phyloP scores from a whole-genome alignment of 495 filamentous ascomycete genomes.

The Friedmanniomyces endolithicus region DNA sequence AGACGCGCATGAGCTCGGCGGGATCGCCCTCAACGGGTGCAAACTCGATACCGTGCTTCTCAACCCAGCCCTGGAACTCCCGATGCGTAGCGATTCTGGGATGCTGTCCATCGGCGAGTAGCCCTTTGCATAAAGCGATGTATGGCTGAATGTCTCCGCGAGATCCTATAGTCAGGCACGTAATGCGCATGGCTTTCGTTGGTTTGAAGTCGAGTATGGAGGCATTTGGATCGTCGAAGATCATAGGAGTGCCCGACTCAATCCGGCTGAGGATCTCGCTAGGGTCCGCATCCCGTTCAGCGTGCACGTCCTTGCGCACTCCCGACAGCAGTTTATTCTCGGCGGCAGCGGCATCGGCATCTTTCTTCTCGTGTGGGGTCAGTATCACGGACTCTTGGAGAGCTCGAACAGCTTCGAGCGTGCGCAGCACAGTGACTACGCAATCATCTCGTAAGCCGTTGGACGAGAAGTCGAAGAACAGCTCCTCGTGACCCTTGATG shows the following conservation, averaged over 20 bases:
- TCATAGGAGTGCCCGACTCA: constrained; percentile 44
- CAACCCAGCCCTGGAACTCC: constrained; percentile 82
- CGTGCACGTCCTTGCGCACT: constrained; percentile 52
- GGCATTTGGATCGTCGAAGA: constrained; percentile 83
- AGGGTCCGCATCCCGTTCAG: constrained; percentile 22
- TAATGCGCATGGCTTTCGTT: constrained; percentile 65
- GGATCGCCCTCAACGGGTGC: constrained; percentile 80
- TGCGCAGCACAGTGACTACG: constrained; percentile 62
- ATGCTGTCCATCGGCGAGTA: constrained; percentile 76
- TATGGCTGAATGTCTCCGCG: constrained; percentile 95
- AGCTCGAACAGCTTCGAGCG: constrained; percentile 56
- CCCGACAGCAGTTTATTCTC: constrained; percentile 75
- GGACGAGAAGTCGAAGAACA: constrained; percentile 87
- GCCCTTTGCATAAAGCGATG: constrained; percentile 85
- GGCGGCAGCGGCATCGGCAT: constrained; percentile 63
- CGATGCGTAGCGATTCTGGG: constrained; percentile 82
- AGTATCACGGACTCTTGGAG: constrained; percentile 60
- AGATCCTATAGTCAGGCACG: constrained; percentile 90
- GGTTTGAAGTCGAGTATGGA: constrained; percentile 96
- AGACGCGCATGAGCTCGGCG: constrained; percentile 86
- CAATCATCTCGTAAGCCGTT: constrained; percentile 77
- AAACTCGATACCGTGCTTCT: constrained; percentile 86
- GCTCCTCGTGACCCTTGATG: constrained; percentile 84
- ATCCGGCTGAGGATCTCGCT: constrained; percentile 31
- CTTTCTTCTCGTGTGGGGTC: constrained; percentile 53